phyloP scores from a whole-genome alignment of 1,284 basidiomycete species.

The Malassezia dermatis region DNA sequence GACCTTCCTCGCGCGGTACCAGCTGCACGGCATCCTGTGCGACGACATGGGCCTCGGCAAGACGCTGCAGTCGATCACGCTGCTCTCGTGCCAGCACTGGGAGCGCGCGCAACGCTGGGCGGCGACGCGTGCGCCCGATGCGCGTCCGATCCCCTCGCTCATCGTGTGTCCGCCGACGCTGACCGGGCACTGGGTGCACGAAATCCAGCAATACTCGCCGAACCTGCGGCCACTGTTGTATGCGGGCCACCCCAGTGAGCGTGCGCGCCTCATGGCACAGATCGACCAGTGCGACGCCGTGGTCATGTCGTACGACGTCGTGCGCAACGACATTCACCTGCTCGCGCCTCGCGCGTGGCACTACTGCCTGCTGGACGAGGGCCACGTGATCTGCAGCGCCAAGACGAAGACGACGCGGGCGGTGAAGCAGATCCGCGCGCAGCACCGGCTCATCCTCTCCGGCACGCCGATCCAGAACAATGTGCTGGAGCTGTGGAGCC shows the following conservation, averaged over 20 bases:
- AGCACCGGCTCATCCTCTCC: conserved; percentile 85
- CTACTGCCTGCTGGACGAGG: conserved; percentile 96
- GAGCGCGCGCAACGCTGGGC: conserved; percentile 67
- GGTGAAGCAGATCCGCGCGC: conserved; percentile 78
- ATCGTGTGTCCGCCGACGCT: conserved; percentile 95
- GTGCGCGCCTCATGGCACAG: conserved; percentile 52
- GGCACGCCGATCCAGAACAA: conserved; percentile 99
- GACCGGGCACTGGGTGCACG: conserved; percentile 94
- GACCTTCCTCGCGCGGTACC: conserved; percentile 73
- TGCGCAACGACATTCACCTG: conserved; percentile 80
- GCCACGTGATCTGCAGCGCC: conserved; percentile 95
- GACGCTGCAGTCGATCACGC: conserved; percentile 94
- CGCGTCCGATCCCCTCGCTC: conserved; percentile 78
- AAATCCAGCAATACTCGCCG: conserved; percentile 83
- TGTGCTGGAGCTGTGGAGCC: conserved; percentile 91
- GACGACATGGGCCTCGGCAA: conserved; percentile 99
- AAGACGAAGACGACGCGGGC: conserved; percentile 96
- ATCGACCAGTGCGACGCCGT: conserved; percentile 60
- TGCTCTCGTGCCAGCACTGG: conserved; percentile 82
- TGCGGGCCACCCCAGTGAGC: conserved; percentile 76
- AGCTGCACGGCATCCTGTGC: conserved; percentile 93
- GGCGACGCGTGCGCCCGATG: conserved; percentile 63
- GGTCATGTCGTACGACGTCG: conserved; percentile 93
- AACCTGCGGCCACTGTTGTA: conserved; percentile 78
- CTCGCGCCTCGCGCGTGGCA: conserved; percentile 73